Conservation (phyloP, 176 grass and related monocot species). For the Oryza australiensis region DNA sequence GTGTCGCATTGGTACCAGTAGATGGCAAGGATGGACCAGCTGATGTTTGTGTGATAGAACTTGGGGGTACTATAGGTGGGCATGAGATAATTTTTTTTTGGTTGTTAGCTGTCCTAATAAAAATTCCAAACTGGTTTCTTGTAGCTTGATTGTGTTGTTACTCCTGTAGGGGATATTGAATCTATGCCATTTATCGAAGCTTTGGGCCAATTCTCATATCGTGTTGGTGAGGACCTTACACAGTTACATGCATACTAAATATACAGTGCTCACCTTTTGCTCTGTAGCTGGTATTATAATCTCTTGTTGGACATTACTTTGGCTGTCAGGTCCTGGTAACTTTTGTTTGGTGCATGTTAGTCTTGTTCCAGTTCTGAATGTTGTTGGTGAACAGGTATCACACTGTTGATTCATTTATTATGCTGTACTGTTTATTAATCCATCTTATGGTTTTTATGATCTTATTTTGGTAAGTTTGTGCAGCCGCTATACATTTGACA, state of each 20-base stretch:
- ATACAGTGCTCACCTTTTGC: constrained; percentile 9
- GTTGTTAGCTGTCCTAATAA: constrained; percentile 16
- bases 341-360: constrained; percentile 86
- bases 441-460: neutral
- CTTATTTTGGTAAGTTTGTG: constrained; percentile 5
- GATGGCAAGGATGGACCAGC: constrained; percentile 73
- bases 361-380: constrained; percentile 86
- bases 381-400: constrained; percentile 79
- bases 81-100: constrained; percentile 23
- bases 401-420: constrained; percentile 22
- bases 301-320: constrained; percentile 30
- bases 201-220: constrained; percentile 79
- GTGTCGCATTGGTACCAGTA: constrained; percentile 62
- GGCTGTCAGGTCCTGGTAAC: constrained; percentile 63
- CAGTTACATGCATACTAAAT: constrained; percentile 12
- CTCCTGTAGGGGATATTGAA: constrained; percentile 72
- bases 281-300: neutral
- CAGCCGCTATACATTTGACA: neutral
- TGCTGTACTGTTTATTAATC: neutral
- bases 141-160: constrained; percentile 41
- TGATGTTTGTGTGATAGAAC: constrained; percentile 74
- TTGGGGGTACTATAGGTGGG: constrained; percentile 71
- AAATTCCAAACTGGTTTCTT: constrained; percentile 37
- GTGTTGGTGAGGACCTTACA: constrained; percentile 55
- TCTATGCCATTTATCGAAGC: constrained; percentile 92